phyloP scores from a whole-genome alignment of 495 filamentous ascomycete genomes.

The Neurospora sp. region DNA sequence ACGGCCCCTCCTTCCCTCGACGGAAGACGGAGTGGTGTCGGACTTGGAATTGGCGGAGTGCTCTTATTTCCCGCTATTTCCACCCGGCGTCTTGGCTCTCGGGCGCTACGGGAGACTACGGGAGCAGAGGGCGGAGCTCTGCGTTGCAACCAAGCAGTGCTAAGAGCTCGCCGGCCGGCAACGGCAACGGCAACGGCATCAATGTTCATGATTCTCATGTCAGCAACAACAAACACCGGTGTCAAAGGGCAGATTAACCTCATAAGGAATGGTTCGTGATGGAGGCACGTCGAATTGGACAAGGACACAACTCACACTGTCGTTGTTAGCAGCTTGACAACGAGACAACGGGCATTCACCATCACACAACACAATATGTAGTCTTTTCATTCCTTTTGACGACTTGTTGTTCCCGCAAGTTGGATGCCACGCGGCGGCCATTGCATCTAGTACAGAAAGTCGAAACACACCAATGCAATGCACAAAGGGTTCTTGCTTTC shows the following conservation, averaged over 20 bases:
- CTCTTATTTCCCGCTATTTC: not conserved
- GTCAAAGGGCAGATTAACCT: not conserved
- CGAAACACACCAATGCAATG: not conserved
- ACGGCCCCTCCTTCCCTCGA: not conserved
- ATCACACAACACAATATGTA: not conserved
- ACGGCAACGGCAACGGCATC: not conserved
- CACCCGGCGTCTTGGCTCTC: not conserved
- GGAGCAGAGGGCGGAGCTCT: not conserved
- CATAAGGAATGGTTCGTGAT: not conserved
- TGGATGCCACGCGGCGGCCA: not conserved
- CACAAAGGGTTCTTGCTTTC: not conserved
- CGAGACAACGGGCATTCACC: not conserved
- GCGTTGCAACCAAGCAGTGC: not conserved
- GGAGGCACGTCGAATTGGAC: not conserved
- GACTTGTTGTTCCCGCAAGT: not conserved
- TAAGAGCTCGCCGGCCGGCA: not conserved
- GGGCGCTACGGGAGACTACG: not conserved
- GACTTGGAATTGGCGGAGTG: not conserved
- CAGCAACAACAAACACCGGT: not conserved
- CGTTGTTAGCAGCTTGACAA: not conserved
- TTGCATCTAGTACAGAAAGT: not conserved
- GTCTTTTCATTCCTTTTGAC: not conserved
- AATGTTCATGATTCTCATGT: not conserved
- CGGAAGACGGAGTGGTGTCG: not conserved
- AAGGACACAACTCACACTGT: not conserved